phyloP scores from a whole-genome alignment of 768 basidiomycete genomes.

The Pluteus cervinus region DNA sequence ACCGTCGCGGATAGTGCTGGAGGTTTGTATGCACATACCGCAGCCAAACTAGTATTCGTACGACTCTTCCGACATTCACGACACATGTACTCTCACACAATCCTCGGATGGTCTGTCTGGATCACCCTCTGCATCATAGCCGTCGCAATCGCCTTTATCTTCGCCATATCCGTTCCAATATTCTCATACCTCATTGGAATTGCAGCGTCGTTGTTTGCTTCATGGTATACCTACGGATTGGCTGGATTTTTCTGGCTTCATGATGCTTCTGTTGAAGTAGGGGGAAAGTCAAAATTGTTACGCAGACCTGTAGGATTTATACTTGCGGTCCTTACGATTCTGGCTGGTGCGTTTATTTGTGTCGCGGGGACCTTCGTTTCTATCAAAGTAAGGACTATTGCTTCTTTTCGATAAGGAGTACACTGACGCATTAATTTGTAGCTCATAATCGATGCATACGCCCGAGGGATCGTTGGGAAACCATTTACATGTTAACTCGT shows the following conservation, averaged over 20 bases:
- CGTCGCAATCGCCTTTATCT: conserved; percentile 35
- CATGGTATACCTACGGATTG: conserved; percentile 54
- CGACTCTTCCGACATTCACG: conserved; percentile 41
- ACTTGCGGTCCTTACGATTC: conserved; percentile 36
- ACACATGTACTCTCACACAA: conserved; percentile 49
- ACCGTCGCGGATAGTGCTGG: conserved; percentile 29
- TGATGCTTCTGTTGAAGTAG: conserved; percentile 38
- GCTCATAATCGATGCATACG: conserved; percentile 43
- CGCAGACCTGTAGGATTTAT: conserved; percentile 24
- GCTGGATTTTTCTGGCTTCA: conserved; percentile 51
- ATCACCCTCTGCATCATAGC: conserved; percentile 32
- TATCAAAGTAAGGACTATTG: conserved; percentile 34
- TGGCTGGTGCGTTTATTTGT: conserved; percentile 47
- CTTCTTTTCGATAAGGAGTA: conserved; percentile 1
- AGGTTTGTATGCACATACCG: conserved; percentile 43
- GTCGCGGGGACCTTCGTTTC: conserved; percentile 48
- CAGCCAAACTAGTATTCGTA: conserved; percentile 48
- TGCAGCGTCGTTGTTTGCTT: conserved; percentile 46
- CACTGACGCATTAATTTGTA: conserved; percentile 11
- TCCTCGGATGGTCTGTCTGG: conserved; percentile 50
- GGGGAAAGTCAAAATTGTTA: conserved; percentile 25
- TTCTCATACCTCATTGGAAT: conserved; percentile 51
- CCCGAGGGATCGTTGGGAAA: conserved; percentile 32
- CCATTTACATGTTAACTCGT: conserved; percentile 39
- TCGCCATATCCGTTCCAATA: conserved; percentile 47